These are phyloP conservation scores for Eleusine indica DNA, from an alignment of 176 grass and related monocot species.

Conservation along the genomic window DNA sequence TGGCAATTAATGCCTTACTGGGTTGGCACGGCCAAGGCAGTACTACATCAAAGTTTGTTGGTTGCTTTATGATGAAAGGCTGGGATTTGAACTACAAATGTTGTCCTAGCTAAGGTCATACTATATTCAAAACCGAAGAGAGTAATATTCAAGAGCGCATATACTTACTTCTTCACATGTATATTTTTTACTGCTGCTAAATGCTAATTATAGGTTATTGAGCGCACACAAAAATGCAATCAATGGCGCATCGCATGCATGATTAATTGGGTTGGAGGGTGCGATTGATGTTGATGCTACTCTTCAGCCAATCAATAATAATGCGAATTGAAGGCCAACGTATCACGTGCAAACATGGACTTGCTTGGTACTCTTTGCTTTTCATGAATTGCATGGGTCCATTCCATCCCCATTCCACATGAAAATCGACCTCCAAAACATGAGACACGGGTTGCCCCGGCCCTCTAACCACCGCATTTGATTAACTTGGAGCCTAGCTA, in stretches of 20 bases:
- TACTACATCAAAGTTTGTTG: not conserved
- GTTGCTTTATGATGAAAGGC: not conserved
- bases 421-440: too few species aligned
- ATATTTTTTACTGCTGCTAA: not conserved
- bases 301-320: not conserved
- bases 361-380: not conserved
- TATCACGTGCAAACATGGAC: conserved; percentile 1
- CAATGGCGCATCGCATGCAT: not conserved
- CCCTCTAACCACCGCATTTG: too few species aligned
- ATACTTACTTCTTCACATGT: not conserved
- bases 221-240: not conserved
- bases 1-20: not conserved
- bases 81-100: not conserved
- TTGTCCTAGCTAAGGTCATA: not conserved
- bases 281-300: not conserved
- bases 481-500: too few species aligned
- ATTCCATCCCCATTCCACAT: not conserved
- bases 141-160: not conserved
- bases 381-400: not conserved
- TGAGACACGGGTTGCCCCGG: too few species aligned
- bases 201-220: not conserved
- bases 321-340: not conserved
- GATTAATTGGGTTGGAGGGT: not conserved
- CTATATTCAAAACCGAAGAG: not conserved
- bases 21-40: not conserved